These are phyloP conservation scores for Sarocladiaceae sp. DNA, from an alignment of 2,329 filamentous ascomycete genomes.

Conservation along the genomic window DNA sequence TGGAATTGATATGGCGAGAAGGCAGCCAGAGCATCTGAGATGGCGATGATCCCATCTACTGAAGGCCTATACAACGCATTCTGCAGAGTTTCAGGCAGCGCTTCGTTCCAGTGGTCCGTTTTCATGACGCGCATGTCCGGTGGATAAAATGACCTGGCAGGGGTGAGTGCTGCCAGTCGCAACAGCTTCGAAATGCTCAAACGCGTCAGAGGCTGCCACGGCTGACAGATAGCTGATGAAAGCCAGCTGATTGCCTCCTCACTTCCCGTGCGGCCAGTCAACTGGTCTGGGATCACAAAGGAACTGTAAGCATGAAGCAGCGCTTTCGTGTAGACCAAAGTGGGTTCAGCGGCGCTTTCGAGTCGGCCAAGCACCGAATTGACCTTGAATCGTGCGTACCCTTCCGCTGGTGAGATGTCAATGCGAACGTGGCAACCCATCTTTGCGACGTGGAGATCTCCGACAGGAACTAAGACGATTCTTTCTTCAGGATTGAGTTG, in stretches of 20 bases:
- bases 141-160: constrained; percentile 31
- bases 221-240: constrained; percentile 40
- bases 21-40: constrained; percentile 35
- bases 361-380: constrained; percentile 51
- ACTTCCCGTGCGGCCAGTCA: constrained; percentile 46
- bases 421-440: constrained; percentile 21
- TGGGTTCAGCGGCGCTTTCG: constrained; percentile 52
- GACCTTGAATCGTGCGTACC: constrained; percentile 48
- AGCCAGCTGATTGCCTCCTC: constrained; percentile 47
- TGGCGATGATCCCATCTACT: constrained; percentile 26
- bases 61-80: neutral
- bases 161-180: constrained; percentile 10
- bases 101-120: constrained; percentile 32
- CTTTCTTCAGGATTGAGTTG: constrained; percentile 31
- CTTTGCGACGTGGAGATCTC: constrained; percentile 18
- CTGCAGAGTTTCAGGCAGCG: constrained; percentile 20
- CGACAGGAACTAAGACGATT: constrained; percentile 52
- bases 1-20: constrained; percentile 32
- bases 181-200: neutral
- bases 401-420: constrained; percentile 15
- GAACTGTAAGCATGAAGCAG: constrained; percentile 57
- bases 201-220: constrained; percentile 17
- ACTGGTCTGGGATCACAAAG: constrained; percentile 40
- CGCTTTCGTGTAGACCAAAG: constrained; percentile 52
- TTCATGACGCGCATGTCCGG: constrained; percentile 35